phyloP scores from a whole-genome alignment of 345 rosid species.

The Excoecaria agallocha region DNA sequence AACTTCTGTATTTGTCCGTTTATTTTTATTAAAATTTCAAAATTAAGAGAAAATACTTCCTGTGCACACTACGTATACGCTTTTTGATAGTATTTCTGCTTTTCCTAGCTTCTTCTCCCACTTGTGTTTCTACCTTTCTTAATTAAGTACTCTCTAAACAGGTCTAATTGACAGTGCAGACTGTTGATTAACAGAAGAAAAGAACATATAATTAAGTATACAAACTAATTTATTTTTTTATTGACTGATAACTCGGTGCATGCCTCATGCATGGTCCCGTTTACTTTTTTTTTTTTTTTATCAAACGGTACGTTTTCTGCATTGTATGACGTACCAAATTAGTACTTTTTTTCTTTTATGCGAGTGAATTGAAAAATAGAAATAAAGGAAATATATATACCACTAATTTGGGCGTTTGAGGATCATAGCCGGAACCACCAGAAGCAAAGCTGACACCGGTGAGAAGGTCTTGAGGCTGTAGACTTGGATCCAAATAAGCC shows the following conservation, averaged over 20 bases:
- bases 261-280: too few relatives aligned
- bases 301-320: too few relatives aligned
- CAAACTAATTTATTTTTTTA: neutral
- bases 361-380: neutral
- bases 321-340: too few relatives aligned
- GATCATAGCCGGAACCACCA: conserved; percentile 45
- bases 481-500: conserved; percentile 39
- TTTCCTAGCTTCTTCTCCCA: conserved; percentile 27
- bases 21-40: too few relatives aligned
- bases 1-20: too few relatives aligned
- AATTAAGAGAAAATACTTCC: conserved; percentile 12
- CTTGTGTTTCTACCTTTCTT: conserved; percentile 1
- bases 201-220: neutral
- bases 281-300: too few relatives aligned
- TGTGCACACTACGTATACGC: conserved; percentile 9
- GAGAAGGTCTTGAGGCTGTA: conserved; percentile 36
- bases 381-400: conserved; percentile 1
- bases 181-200: neutral
- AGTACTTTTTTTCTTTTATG: too few relatives aligned
- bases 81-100: conserved; percentile 14
- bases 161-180: conserved; percentile 5
- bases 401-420: conserved; percentile 29
- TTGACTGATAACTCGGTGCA: too few relatives aligned
- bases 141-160: conserved; percentile 24
- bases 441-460: conserved; percentile 55